A percentile compares a stretch with the other conserved stretches of the same genome.
Evolutionary conservation across 495 filamentous ascomycete genomes (phyloP).

Genomic region (Penicillium canescens): DNA sequence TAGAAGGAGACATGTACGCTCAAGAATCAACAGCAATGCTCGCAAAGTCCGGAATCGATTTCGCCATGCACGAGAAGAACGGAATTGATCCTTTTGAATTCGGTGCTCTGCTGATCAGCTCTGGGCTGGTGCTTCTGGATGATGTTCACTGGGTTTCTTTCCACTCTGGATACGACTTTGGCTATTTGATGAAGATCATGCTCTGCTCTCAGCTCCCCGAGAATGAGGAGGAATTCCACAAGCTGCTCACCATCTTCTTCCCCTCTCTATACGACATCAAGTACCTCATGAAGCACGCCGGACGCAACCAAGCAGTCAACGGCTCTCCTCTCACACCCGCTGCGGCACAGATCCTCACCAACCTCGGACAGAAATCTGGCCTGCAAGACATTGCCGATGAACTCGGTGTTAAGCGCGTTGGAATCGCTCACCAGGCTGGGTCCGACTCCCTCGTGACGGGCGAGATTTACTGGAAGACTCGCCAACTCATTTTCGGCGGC

Average conservation of each 20-base stretch:
- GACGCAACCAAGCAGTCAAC: slow-evolving; percentile 62
- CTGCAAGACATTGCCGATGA: slow-evolving; percentile 93
- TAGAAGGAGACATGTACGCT: slow-evolving; percentile 95
- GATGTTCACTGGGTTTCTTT: slow-evolving; percentile 95
- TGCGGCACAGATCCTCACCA: slow-evolving; percentile 67
- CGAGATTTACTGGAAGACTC: slow-evolving; percentile 86
- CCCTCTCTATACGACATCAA: slow-evolving; percentile 94
- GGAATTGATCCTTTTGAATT: slow-evolving; percentile 93
- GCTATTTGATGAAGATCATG: slow-evolving; percentile 92
- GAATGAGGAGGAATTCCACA: slow-evolving; percentile 84
- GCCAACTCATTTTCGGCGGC: slow-evolving; percentile 82
- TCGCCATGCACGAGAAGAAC: slow-evolving; percentile 73
- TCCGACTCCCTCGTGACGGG: slow-evolving; percentile 91
- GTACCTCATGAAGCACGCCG: slow-evolving; percentile 88
- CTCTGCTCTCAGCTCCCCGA: slow-evolving; percentile 75
- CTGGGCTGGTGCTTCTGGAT: slow-evolving; percentile 84
- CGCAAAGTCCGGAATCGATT: slow-evolving; percentile 84
- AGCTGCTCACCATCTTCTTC: slow-evolving; percentile 84
- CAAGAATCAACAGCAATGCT: slow-evolving; percentile 89
- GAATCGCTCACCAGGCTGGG: slow-evolving; percentile 85
- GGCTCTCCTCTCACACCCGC: slow-evolving; percentile 59
- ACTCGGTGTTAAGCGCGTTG: slow-evolving; percentile 82
- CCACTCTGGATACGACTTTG: slow-evolving; percentile 99
- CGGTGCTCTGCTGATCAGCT: slow-evolving; percentile 83
- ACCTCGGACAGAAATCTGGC: slow-evolving; percentile 81